phyloP scores from a whole-genome alignment of 2,329 filamentous ascomycete genomes.

The Ophiosphaerella herpotricha region DNA sequence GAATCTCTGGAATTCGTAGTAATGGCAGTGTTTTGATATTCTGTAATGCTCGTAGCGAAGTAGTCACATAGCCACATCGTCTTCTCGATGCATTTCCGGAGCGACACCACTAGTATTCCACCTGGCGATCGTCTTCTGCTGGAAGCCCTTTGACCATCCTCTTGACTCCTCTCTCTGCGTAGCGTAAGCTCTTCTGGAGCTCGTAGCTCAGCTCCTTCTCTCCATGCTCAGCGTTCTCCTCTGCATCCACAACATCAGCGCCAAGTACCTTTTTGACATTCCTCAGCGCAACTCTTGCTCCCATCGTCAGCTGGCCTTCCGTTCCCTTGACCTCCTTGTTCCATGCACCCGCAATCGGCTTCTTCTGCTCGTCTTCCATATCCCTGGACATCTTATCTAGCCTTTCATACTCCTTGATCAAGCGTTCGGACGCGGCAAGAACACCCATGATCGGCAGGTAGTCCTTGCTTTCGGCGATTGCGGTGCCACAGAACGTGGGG shows the following conservation, averaged over 20 bases:
- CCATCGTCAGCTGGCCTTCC: slow-evolving; percentile 26
- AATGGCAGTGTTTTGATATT: no score
- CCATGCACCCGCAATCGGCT: slow-evolving; percentile 26
- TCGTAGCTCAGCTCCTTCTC: slow-evolving; percentile 22
- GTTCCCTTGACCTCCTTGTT: slow-evolving; percentile 28
- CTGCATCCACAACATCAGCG: slow-evolving; percentile 6
- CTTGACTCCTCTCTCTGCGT: slow-evolving; percentile 39
- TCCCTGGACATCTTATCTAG: slow-evolving; percentile 26
- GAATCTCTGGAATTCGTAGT: no score
- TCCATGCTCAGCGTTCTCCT: not conserved
- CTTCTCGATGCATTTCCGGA: not conserved
- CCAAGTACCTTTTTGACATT: slow-evolving; percentile 37
- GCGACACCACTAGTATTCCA: not conserved
- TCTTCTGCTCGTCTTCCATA: slow-evolving; percentile 19
- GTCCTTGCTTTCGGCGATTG: slow-evolving; percentile 17
- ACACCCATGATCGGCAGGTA: slow-evolving; percentile 18
- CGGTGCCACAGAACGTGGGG: slow-evolving; percentile 15
- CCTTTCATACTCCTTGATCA: slow-evolving; percentile 29
- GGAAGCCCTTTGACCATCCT: slow-evolving; percentile 40
- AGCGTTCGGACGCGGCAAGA: slow-evolving; percentile 17
- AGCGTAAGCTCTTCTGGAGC: slow-evolving; percentile 27
- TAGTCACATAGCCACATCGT: not conserved
- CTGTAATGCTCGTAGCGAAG: no score
- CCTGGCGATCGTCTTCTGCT: slow-evolving; percentile 6
- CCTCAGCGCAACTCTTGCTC: slow-evolving; percentile 32